phyloP scores from a whole-genome alignment of 129 eudicot species.

The Pulicaria dysenterica region DNA sequence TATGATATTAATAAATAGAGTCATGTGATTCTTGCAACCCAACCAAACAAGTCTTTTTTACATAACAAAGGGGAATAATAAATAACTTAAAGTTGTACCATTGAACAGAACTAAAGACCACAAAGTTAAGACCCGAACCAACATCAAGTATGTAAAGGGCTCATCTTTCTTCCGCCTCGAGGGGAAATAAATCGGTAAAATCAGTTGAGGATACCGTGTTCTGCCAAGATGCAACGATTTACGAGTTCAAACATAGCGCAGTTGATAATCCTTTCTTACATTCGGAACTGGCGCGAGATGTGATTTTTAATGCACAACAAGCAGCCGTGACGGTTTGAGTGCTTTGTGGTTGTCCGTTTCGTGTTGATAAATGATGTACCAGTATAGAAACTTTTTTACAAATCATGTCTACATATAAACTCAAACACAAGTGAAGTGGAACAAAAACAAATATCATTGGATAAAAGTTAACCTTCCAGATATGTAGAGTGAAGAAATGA shows the following conservation, averaged over 20 bases:
- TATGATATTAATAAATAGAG: neutral
- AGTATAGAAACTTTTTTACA: neutral
- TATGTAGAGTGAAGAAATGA: neutral
- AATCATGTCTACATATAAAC: constrained; percentile 5
- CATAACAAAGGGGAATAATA: neutral
- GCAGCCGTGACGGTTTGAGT: constrained; percentile 9
- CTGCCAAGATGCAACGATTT: neutral
- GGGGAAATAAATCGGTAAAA: neutral
- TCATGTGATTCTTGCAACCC: neutral
- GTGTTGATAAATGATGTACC: neutral
- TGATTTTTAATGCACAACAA: neutral
- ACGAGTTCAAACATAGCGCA: neutral
- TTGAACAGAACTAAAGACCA: neutral
- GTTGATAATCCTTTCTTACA: neutral
- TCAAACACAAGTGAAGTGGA: neutral
- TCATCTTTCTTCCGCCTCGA: too few relatives aligned
- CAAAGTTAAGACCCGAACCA: neutral
- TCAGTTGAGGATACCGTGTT: neutral
- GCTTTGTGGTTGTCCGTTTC: neutral
- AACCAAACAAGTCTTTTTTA: neutral
- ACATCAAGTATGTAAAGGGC: too few relatives aligned
- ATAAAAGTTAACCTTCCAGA: neutral
- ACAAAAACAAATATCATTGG: constrained; percentile 3
- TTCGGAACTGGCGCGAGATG: neutral
- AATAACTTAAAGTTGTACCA: constrained; percentile 13